Percentiles rank a stretch among this genome's conserved stretches.
These are phyloP conservation scores for Akanthomyces uredinophilus DNA, from an alignment of 2,329 filamentous ascomycete species.

Conservation along the genomic window DNA sequence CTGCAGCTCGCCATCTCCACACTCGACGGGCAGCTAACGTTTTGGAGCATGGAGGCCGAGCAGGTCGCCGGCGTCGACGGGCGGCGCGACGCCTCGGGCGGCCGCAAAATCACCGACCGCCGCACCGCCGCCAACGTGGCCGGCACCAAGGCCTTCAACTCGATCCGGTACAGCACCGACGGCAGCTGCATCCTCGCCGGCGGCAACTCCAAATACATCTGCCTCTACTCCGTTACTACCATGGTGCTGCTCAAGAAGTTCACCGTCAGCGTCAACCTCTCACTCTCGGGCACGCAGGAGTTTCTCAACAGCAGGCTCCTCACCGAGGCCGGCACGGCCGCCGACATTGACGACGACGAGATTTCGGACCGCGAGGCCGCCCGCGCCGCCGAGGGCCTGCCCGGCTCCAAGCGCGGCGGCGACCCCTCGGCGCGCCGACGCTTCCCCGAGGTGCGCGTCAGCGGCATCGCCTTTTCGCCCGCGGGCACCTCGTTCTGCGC, in stretches of 20 bases:
- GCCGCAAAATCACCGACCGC: conserved; percentile 81
- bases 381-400: conserved; percentile 70
- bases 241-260: conserved; percentile 91
- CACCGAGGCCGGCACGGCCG: conserved; percentile 82
- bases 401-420: conserved; percentile 76
- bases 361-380: conserved; percentile 80
- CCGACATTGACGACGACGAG: conserved; percentile 82
- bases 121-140: conserved; percentile 85
- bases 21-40: conserved; percentile 87
- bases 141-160: conserved; percentile 84
- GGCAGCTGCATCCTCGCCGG: conserved; percentile 85
- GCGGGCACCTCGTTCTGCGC: conserved; percentile 89
- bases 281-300: conserved; percentile 91
- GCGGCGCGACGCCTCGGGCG: conserved; percentile 86
- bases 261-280: conserved; percentile 93
- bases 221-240: conserved; percentile 89
- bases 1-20: conserved; percentile 88
- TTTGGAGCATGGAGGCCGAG: conserved; percentile 89
- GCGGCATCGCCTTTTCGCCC: conserved; percentile 79
- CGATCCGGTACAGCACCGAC: conserved; percentile 86
- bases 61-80: conserved; percentile 86
- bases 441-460: conserved; percentile 77
- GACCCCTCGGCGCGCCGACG: conserved; percentile 76
- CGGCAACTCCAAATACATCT: conserved; percentile 98
- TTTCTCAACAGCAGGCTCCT: conserved; percentile 90